Conservation (phyloP, 1,284 basidiomycete genomes). For the Earliella scabrosa region DNA sequence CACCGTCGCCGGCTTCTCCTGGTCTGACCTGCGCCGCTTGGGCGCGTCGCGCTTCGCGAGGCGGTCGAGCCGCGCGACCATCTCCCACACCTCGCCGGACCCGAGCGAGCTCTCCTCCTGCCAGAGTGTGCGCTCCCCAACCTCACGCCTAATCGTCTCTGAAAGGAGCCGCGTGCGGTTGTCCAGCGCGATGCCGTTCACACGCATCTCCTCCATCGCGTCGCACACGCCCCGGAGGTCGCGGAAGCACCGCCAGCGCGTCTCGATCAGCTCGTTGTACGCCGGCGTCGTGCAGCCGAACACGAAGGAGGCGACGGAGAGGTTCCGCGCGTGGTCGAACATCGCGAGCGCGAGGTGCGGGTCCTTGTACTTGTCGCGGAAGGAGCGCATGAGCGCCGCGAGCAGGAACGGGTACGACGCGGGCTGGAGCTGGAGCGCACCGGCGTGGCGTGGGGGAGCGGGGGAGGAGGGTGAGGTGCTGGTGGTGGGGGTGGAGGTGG, state of each 20-base stretch:
- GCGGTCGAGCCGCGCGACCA: conserved; percentile 44
- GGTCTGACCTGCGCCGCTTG: neutral
- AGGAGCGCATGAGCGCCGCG: conserved; percentile 73
- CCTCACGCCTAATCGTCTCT: conserved; percentile 69
- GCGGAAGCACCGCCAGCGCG: conserved; percentile 80
- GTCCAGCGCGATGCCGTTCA: conserved; percentile 76
- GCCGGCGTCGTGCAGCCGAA: conserved; percentile 84
- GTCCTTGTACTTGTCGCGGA: conserved; percentile 77
- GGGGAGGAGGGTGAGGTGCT: conserved; percentile 31
- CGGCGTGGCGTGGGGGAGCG: neutral
- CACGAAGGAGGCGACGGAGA: conserved; percentile 80
- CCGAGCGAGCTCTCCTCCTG: conserved; percentile 49
- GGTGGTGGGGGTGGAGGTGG: neutral
- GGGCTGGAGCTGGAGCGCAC: conserved; percentile 46
- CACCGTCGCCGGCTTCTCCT: neutral
- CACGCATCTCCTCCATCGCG: conserved; percentile 80
- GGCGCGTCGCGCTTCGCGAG: conserved; percentile 28
- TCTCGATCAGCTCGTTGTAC: conserved; percentile 85
- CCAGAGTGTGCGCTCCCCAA: conserved; percentile 56
- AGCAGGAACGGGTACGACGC: conserved; percentile 77
- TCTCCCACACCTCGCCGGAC: conserved; percentile 45
- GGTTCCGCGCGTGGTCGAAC: conserved; percentile 76
- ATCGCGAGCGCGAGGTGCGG: conserved; percentile 85
- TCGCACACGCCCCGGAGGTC: conserved; percentile 77
- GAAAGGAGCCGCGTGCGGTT: conserved; percentile 60